These are phyloP conservation scores for Sclerotinia nivalis DNA, from an alignment of 2,329 filamentous ascomycete species.

Conservation along the genomic window DNA sequence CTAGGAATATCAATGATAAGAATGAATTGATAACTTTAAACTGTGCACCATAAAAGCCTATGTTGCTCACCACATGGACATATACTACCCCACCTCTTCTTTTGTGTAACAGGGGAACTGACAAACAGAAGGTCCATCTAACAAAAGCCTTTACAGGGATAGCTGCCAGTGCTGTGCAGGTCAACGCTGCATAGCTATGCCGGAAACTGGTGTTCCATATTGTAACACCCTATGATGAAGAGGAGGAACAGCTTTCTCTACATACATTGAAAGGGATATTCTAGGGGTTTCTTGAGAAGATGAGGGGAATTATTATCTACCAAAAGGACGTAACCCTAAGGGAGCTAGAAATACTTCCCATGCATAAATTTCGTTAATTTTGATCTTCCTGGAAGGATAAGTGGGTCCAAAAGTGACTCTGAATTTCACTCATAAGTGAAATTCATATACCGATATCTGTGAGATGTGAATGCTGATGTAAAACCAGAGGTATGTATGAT, in stretches of 20 bases:
- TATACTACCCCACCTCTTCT: neutral
- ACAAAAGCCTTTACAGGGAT: neutral
- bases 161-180: conserved; percentile 2
- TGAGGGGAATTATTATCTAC: neutral
- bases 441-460: neutral
- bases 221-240: neutral
- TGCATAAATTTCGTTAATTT: too few relatives aligned
- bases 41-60: neutral
- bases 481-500: conserved; percentile 11
- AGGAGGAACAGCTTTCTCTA: neutral
- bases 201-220: neutral
- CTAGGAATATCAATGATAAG: neutral
- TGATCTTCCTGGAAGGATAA: too few relatives aligned
- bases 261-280: conserved; percentile 9
- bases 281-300: neutral
- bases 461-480: neutral
- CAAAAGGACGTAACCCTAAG: neutral
- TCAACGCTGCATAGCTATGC: conserved; percentile 1
- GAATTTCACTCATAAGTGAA: too few relatives aligned
- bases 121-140: neutral
- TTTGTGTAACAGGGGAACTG: neutral
- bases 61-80: neutral
- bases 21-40: neutral
- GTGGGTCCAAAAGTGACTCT: too few relatives aligned
- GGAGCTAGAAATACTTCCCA: too few relatives aligned